Base-by-base conservation (phyloP, 2,329 filamentous ascomycete species). In the Cladobotryum protrusum region DNA sequence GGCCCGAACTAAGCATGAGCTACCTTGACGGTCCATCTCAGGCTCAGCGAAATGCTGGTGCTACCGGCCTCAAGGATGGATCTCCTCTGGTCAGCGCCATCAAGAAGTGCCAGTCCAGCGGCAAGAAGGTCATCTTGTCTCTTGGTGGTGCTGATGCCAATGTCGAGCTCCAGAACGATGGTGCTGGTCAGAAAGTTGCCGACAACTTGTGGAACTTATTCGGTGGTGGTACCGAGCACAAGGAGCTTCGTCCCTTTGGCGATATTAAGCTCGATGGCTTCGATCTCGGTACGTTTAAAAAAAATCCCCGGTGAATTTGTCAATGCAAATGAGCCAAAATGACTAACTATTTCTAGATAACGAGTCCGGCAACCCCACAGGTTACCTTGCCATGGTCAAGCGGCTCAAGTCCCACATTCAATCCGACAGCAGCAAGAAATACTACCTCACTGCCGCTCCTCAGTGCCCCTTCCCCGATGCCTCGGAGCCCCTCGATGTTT, bases 61-160 rank as follows among this genome's bases (percentile, higher is more conserved):
- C 56, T 17, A 57, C 51, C 13, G 51, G 41, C 5, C 51, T 58
- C 40, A 48, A 58, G 37, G 56, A 58, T 15, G 56, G 56, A 29
- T 34, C 41, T 7, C 20, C 42, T n/a, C 47, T 58, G 17, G 54
- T 56, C 14, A 36, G 43, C 11, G 54, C 54, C 52, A 78, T 79
- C 54, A 63, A 69, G 49, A 61, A 72, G 13, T 89, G 85, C 65
- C 85, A 89, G 62, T 57, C 66, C 8, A 70, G 79, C 54, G 76
- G 77, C 54, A 89, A 88, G 66, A 86, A 82, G 1, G 82, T 89
- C 56, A 65, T 87, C 33, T 72, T 89, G 9, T 87, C 84, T 5
- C 72, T 89, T 45, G 85, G 85, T 19, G 85, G 86, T 34, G 79
- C 79, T 2, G 81, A 72, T 32, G 82, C 86, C 63, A 81, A 80